These are phyloP conservation scores for Calvatia gigantea DNA, from an alignment of 768 basidiomycete species.

Conservation along the genomic window DNA sequence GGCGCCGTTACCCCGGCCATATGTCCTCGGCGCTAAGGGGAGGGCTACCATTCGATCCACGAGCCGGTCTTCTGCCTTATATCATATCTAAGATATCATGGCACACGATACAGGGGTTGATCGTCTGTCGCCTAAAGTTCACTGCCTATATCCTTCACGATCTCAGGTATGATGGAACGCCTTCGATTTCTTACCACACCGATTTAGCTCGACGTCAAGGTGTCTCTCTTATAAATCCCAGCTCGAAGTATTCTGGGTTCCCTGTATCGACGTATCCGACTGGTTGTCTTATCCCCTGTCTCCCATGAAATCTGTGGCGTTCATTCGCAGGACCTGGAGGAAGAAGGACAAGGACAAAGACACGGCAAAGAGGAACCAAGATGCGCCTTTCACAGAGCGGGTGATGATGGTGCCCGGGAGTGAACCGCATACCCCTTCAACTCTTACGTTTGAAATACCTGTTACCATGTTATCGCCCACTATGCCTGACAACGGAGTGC, in stretches of 20 bases:
- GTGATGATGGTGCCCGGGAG: not conserved
- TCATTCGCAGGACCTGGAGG: conserved; percentile 37
- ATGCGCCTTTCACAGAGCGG: not conserved
- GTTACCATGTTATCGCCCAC: not conserved
- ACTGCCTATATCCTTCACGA: conserved; percentile 19
- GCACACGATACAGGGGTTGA: conserved; percentile 28
- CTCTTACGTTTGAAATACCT: not conserved
- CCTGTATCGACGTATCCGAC: not conserved
- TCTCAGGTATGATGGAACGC: conserved; percentile 21
- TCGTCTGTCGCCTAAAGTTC: conserved; percentile 24
- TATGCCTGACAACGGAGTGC: not conserved
- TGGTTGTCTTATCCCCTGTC: conserved; percentile 3
- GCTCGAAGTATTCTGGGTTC: not conserved
- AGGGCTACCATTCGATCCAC: conserved; percentile 9
- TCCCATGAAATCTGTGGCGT: conserved; percentile 36
- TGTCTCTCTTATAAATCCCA: conserved; percentile 6
- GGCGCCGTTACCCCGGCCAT: not conserved
- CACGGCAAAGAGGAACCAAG: not conserved
- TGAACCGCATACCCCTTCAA: conserved; percentile 5
- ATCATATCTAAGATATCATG: conserved; percentile 18
- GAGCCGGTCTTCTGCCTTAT: conserved; percentile 8
- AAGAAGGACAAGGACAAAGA: conserved; percentile 25
- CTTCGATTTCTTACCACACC: conserved; percentile 21
- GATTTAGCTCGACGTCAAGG: conserved; percentile 17
- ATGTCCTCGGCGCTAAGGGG: conserved; percentile 12